Conservation (phyloP, 108 stramenopile genomes). For the Tribonema minus region DNA sequence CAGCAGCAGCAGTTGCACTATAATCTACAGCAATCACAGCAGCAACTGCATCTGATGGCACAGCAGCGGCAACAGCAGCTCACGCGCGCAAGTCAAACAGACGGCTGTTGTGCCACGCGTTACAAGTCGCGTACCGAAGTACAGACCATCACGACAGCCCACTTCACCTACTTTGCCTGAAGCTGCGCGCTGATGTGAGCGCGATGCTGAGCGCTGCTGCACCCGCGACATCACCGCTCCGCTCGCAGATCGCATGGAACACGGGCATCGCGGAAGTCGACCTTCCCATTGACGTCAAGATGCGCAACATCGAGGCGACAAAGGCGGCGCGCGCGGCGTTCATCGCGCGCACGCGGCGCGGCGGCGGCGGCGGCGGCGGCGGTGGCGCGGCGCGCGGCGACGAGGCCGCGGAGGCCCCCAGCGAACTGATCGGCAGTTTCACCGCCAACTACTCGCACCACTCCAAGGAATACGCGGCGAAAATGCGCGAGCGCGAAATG, state of each 20-base stretch:
- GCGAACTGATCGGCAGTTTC: slow-evolving; percentile 7
- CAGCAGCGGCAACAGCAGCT: too few relatives aligned
- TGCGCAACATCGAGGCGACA: slow-evolving; percentile 41
- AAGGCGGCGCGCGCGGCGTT: slow-evolving; percentile 5
- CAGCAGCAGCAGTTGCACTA: too few relatives aligned
- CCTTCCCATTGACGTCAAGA: slow-evolving; percentile 38
- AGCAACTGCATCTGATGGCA: too few relatives aligned
- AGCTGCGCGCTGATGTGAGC: too few relatives aligned
- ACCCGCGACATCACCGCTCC: too few relatives aligned
- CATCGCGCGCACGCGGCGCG: background rate
- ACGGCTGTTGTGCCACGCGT: too few relatives aligned
- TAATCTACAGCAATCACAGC: too few relatives aligned
- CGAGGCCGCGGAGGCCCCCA: background rate
- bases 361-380: slow-evolving; percentile 1
- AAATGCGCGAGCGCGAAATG: slow-evolving; percentile 19
- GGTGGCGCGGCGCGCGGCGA: slow-evolving; percentile 4
- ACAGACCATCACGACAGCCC: too few relatives aligned
- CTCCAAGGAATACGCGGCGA: slow-evolving; percentile 28
- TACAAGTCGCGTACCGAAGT: too few relatives aligned
- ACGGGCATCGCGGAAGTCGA: slow-evolving; percentile 38
- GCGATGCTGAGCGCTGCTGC: too few relatives aligned
- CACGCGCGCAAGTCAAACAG: too few relatives aligned
- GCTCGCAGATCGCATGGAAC: slow-evolving; percentile 41
- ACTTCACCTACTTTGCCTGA: too few relatives aligned
- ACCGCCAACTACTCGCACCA: slow-evolving; percentile 46